Evolutionary conservation across 768 basidiomycete species (phyloP).

Genomic region (Lactarius tabidus): DNA sequence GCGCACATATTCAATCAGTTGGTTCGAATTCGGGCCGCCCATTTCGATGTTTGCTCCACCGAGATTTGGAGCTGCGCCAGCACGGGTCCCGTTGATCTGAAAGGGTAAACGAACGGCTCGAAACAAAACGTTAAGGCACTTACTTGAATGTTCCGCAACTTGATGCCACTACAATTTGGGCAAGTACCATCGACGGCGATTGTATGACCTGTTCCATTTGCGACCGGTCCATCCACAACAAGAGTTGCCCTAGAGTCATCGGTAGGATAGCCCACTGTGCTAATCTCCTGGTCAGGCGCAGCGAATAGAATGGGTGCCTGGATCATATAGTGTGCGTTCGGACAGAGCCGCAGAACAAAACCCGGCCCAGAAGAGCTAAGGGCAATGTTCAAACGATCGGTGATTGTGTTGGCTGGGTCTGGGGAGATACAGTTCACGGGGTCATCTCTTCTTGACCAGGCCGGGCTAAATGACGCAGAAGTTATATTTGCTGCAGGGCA

Average conservation of each 20-base stretch:
- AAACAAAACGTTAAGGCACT: conserved; percentile 9
- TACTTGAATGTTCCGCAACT: conserved; percentile 73
- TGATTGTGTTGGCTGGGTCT: conserved; percentile 57
- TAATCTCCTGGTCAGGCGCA: conserved; percentile 73
- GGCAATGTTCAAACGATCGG: conserved; percentile 62
- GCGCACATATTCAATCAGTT: conserved; percentile 72
- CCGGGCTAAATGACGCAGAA: background rate
- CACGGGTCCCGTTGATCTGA: conserved; percentile 72
- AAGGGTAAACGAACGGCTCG: background rate
- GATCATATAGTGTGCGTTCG: conserved; percentile 55
- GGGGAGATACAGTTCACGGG: conserved; percentile 36
- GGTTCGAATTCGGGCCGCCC: conserved; percentile 70
- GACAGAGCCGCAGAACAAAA: conserved; percentile 66
- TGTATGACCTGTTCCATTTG: conserved; percentile 62
- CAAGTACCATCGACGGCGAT: conserved; percentile 71
- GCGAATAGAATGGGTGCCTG: conserved; percentile 64
- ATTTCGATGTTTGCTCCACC: conserved; percentile 84
- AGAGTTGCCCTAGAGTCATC: conserved; percentile 64
- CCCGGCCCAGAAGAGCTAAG: conserved; percentile 63
- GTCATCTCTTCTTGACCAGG: background rate
- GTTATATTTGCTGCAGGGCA: background rate
- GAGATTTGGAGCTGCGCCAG: conserved; percentile 44
- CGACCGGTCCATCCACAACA: conserved; percentile 59
- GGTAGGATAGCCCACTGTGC: conserved; percentile 70
- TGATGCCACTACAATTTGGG: conserved; percentile 51